Base-by-base conservation (phyloP, 2,329 filamentous ascomycete species). In the Colletotrichum lini region DNA sequence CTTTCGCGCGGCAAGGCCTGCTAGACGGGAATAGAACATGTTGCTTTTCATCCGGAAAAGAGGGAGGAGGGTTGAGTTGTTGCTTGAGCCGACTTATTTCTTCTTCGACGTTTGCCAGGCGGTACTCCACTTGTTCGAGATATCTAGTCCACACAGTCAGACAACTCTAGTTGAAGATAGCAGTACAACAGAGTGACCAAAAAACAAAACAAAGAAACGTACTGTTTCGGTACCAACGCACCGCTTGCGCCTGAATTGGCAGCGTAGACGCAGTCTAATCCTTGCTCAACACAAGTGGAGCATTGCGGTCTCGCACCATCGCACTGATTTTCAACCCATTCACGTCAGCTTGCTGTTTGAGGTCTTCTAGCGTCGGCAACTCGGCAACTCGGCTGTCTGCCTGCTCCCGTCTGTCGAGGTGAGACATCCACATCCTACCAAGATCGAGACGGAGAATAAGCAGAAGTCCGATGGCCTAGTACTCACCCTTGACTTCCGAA, bases 401-500 rank as follows among this genome's bases (percentile, higher is more conserved):
- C 8, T 8, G 6, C 30, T 9, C 16, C 6, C 23, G 10, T 38
- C 42, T 21, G 7, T 13, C 30, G 40, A 52, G 16, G 53, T 35
- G 35, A 50, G 23, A 49, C 52, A 30, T 12, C 38, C 52, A 26
- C 42, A 47, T 7, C 35, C 15, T 15, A 7, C 21, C n/a, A 16
- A 21, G 18, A 7, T 16, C n/a, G 16, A 21, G 18, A 23, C n/a
- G 44, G 21, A 8, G 2, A 44, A 45, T 18, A 23, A 23, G 13
- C 26, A 30, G 9, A 42, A 6, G 18, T 38, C 26, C 5, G 35
- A 7, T 13, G 12, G 35, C 16, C 18, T 63, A 10, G 15, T 13
- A 67, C 71, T 67, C 21, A 73, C 76, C 64, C 73, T 73, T 21
- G 76, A 76, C 58, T 77, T 77, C 47, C 76, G 74, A 13, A 67